Percentiles rank a stretch among this genome's conserved stretches.
Conservation (phyloP, 2,329 filamentous ascomycete species). For the Leptoxyphium fumago region DNA sequence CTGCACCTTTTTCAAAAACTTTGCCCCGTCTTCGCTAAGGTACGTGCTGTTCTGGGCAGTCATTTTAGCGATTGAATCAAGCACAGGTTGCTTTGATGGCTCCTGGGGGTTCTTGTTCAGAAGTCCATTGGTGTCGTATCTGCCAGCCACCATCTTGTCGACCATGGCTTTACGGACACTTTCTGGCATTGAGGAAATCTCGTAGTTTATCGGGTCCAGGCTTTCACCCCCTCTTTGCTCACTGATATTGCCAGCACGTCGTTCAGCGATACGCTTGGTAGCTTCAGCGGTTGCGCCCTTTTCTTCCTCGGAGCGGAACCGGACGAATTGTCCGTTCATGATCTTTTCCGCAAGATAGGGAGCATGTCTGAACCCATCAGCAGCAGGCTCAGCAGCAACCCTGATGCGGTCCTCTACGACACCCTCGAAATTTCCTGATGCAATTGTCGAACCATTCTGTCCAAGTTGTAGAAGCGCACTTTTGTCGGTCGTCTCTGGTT, state of each 20-base stretch:
- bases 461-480: constrained; percentile 8
- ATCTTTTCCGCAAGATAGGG: constrained; percentile 9
- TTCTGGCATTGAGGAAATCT: constrained; percentile 6
- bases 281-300: constrained; percentile 6
- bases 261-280: constrained; percentile 4
- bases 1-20: constrained; percentile 19
- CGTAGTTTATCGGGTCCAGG: not conserved
- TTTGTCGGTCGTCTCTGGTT: constrained; percentile 2
- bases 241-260: constrained; percentile 2
- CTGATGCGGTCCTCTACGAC: constrained; percentile 14
- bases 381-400: constrained; percentile 7
- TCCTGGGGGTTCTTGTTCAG: constrained; percentile 3
- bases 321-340: constrained; percentile 7
- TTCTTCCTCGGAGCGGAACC: constrained; percentile 8
- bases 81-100: constrained; percentile 8
- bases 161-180: constrained; percentile 6
- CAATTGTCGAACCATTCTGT: constrained; percentile 12
- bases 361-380: constrained; percentile 6
- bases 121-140: constrained; percentile 9
- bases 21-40: constrained; percentile 14
- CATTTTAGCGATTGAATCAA: constrained; percentile 10
- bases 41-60: constrained; percentile 13
- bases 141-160: constrained; percentile 12
- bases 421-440: constrained; percentile 11
- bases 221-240: constrained; percentile 1